phyloP scores from a whole-genome alignment of 495 filamentous ascomycete species.

The Podospora pseudocomata region DNA sequence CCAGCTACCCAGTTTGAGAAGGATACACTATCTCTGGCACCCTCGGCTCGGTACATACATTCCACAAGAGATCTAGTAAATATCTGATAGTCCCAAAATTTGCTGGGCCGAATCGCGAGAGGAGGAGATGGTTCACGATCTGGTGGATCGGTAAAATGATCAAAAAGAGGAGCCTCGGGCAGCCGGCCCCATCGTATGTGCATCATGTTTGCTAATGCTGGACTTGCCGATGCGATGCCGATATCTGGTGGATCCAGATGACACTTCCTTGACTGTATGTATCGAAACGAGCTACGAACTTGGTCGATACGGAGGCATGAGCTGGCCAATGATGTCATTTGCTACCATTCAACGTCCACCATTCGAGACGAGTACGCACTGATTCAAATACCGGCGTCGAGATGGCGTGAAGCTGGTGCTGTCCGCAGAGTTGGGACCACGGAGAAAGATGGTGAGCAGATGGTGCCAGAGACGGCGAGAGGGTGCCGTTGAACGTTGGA shows the following conservation, averaged over 20 bases:
- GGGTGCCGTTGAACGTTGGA: not conserved
- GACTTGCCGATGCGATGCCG: not conserved
- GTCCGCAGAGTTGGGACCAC: not conserved
- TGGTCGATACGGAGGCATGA: conserved; percentile 6
- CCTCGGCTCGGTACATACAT: not conserved
- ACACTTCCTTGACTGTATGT: conserved; percentile 11
- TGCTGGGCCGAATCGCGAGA: not conserved
- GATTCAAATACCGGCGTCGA: not conserved
- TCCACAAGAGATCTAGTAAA: not conserved
- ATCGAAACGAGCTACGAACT: conserved; percentile 1
- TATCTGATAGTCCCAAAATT: not conserved
- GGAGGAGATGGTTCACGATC: not conserved
- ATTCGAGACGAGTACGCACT: not conserved
- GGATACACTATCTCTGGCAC: not conserved
- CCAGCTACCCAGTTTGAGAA: not conserved
- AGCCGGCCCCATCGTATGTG: not conserved
- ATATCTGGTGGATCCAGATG: conserved; percentile 21
- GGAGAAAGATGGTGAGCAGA: not conserved
- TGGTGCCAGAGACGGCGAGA: not conserved
- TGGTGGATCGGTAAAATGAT: not conserved
- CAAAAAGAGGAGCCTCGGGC: not conserved
- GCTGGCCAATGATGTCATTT: conserved; percentile 29
- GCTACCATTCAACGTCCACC: conserved; percentile 9
- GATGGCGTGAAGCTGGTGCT: not conserved
- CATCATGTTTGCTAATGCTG: not conserved